Evolutionary conservation across 1,284 basidiomycete genomes (phyloP).

Genomic region (Caloboletus firmus): DNA sequence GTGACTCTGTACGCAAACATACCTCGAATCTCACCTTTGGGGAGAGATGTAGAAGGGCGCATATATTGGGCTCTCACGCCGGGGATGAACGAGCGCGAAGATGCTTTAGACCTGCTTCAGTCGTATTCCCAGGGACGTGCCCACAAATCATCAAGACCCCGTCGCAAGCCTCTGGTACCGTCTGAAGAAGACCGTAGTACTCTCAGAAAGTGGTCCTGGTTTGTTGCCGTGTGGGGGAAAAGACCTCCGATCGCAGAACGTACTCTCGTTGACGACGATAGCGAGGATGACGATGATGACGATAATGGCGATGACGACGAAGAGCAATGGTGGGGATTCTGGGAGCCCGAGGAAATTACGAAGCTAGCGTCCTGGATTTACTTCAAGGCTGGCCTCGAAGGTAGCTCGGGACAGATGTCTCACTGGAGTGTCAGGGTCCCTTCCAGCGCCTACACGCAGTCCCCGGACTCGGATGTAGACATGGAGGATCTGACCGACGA

Average conservation of each 20-base stretch:
- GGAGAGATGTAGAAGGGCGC: slow-evolving; percentile 52
- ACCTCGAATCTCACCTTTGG: slow-evolving; percentile 48
- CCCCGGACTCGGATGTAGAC: slow-evolving; percentile 14
- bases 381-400: slow-evolving; percentile 48
- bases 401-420: slow-evolving; percentile 26
- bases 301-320: slow-evolving; percentile 31
- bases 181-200: slow-evolving; percentile 46
- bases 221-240: slow-evolving; percentile 68
- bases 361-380: slow-evolving; percentile 67
- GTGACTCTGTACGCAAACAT: slow-evolving; percentile 39
- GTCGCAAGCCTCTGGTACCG: slow-evolving; percentile 42
- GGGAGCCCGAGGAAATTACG: slow-evolving; percentile 58
- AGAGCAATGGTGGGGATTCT: slow-evolving; percentile 72
- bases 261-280: slow-evolving; percentile 21
- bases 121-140: slow-evolving; percentile 30
- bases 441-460: background rate
- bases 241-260: slow-evolving; percentile 41
- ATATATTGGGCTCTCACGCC: slow-evolving; percentile 56
- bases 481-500: slow-evolving; percentile 23
- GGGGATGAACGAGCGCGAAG: slow-evolving; percentile 46
- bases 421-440: background rate
- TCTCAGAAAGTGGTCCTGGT: slow-evolving; percentile 67
- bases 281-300: slow-evolving; percentile 20
- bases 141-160: slow-evolving; percentile 30
- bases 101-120: slow-evolving; percentile 45